These are phyloP conservation scores for Tripterygium wilfordii DNA, from an alignment of 177 flowering plant genomes.

Conservation along the genomic window DNA sequence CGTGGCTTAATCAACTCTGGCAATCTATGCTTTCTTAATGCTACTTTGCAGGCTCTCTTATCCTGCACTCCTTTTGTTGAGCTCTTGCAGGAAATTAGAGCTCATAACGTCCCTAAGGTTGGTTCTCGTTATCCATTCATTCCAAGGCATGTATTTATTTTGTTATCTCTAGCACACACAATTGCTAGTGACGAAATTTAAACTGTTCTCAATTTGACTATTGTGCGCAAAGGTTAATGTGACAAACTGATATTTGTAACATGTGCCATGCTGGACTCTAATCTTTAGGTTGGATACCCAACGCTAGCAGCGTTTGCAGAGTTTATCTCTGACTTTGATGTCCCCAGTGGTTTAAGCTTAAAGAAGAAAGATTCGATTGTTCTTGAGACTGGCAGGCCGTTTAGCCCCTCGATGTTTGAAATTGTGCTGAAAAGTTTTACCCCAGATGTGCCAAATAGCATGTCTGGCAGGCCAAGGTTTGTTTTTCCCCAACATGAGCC, in stretches of 20 bases:
- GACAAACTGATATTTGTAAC: background rate
- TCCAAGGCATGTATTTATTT: background rate
- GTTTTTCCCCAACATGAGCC: too few relatives aligned
- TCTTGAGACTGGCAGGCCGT: conserved; percentile 67
- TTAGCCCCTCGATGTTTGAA: conserved; percentile 85
- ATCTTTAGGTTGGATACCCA: conserved; percentile 65
- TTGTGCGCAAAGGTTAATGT: too few relatives aligned
- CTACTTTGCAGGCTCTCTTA: conserved; percentile 89
- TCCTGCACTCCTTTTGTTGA: conserved; percentile 86
- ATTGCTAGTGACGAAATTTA: too few relatives aligned
- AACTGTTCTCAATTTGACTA: too few relatives aligned
- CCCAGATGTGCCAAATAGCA: conserved; percentile 71
- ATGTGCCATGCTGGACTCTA: conserved; percentile 5
- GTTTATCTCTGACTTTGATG: conserved; percentile 66
- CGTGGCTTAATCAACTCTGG: conserved; percentile 88
- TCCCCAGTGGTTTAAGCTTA: conserved; percentile 31
- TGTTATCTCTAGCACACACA: too few relatives aligned
- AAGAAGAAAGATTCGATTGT: conserved; percentile 38
- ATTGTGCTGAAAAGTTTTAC: conserved; percentile 71
- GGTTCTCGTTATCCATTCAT: background rate
- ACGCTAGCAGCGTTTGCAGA: conserved; percentile 73
- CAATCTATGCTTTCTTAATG: conserved; percentile 91
- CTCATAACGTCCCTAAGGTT: conserved; percentile 68
- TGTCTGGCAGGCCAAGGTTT: conserved; percentile 87
- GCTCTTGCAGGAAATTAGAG: conserved; percentile 64